phyloP scores from a whole-genome alignment of 331 rosid species.

The Acacia pycnantha region DNA sequence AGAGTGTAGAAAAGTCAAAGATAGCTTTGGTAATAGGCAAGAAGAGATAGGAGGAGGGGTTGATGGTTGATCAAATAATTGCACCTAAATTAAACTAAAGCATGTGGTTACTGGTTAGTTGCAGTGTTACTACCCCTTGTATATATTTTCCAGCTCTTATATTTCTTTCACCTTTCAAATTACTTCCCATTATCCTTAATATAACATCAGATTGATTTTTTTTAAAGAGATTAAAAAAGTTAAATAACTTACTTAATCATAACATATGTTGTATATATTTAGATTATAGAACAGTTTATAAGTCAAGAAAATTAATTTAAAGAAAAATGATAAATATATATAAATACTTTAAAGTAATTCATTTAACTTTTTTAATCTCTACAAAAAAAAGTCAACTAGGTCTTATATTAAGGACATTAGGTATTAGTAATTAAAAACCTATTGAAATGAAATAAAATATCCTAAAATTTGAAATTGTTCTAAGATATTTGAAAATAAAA shows the following conservation, averaged over 20 bases:
- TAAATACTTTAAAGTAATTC: too few species aligned
- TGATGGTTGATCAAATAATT: neutral
- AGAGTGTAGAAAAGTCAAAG: neutral
- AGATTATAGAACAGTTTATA: too few species aligned
- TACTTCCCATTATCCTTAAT: too few species aligned
- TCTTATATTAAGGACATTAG: too few species aligned
- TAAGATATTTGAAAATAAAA: neutral
- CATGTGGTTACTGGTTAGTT: neutral
- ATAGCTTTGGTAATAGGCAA: neutral
- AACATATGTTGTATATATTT: too few species aligned
- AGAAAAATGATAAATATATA: too few species aligned
- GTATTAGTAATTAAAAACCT: neutral
- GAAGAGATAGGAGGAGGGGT: too few species aligned
- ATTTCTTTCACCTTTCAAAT: neutral
- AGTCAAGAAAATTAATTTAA: too few species aligned
- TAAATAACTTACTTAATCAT: too few species aligned
- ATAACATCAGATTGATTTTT: neutral
- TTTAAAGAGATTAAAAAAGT: too few species aligned
- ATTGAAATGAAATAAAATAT: neutral
- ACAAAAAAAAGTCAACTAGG: too few species aligned
- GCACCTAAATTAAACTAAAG: neutral
- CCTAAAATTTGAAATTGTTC: neutral
- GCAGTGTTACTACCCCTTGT: neutral
- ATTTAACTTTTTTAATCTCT: too few species aligned
- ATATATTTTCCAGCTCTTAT: neutral